Conservation (phyloP, 257 asterid genomes). For the Nicotiana knightiana region DNA sequence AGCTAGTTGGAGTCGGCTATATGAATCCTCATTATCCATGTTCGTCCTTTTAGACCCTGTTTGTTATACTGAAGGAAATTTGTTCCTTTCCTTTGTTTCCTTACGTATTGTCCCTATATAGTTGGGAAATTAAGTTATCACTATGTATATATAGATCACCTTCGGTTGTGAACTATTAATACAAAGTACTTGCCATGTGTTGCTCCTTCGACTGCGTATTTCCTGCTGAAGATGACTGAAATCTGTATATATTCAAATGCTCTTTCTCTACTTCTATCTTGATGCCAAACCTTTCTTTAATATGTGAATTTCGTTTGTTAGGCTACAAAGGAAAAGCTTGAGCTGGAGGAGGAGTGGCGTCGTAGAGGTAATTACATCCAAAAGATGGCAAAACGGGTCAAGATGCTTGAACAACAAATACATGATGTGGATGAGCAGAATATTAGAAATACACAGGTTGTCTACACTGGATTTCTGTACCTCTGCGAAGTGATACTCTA, state of each 20-base stretch:
- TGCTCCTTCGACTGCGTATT: conserved; percentile 2
- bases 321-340: conserved; percentile 64
- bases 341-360: conserved; percentile 49
- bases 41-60: neutral
- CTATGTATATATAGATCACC: neutral
- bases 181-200: neutral
- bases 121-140: neutral
- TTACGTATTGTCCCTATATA: neutral
- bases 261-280: neutral
- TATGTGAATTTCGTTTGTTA: conserved; percentile 24
- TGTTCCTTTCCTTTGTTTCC: neutral
- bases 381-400: conserved; percentile 37
- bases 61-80: neutral
- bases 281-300: neutral
- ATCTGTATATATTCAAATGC: neutral
- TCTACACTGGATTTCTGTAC: conserved; percentile 5
- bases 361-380: conserved; percentile 37
- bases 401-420: conserved; percentile 55
- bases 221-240: neutral
- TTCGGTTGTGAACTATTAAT: neutral
- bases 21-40: neutral
- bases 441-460: conserved; percentile 64
- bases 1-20: neutral
- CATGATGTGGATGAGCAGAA: conserved; percentile 60
- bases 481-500: conserved; percentile 6